Percentiles rank a stretch among this genome's conserved stretches.
phyloP scores from a whole-genome alignment of 768 basidiomycete species.

The Hericium coralloides region DNA sequence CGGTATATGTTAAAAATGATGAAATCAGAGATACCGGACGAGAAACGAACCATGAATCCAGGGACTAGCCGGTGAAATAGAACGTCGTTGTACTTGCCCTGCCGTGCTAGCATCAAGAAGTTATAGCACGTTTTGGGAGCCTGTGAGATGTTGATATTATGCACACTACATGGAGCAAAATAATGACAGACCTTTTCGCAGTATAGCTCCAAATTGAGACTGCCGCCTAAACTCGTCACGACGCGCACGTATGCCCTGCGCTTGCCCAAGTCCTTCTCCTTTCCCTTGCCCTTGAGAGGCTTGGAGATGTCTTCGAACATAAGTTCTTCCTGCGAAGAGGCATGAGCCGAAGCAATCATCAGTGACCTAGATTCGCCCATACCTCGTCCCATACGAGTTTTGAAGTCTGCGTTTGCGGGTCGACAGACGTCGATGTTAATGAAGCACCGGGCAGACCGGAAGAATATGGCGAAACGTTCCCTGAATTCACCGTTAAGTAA shows the following conservation, averaged over 20 bases:
- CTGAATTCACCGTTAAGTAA: conserved; percentile 27
- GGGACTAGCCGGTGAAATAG: conserved; percentile 91
- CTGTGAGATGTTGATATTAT: conserved; percentile 27
- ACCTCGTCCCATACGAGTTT: conserved; percentile 94
- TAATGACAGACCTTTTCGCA: conserved; percentile 65
- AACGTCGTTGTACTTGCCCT: conserved; percentile 84
- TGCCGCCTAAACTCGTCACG: conserved; percentile 84
- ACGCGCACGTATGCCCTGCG: conserved; percentile 94
- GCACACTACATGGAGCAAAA: not conserved
- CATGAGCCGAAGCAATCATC: not conserved
- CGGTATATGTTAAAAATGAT: not conserved
- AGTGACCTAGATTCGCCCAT: conserved; percentile 5
- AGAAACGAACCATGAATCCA: conserved; percentile 75
- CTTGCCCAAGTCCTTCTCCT: conserved; percentile 89
- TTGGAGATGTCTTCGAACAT: conserved; percentile 95
- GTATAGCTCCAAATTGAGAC: conserved; percentile 74
- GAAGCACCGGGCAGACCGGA: conserved; percentile 88
- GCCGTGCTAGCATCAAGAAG: conserved; percentile 86
- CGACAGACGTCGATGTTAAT: conserved; percentile 86
- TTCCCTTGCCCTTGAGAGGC: conserved; percentile 74
- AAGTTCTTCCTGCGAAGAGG: conserved; percentile 68
- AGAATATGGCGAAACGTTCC: conserved; percentile 89
- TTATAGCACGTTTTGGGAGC: conserved; percentile 99
- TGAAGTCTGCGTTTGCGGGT: conserved; percentile 61
- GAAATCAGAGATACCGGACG: not conserved